Evolutionary conservation across 192 early-diverging fungal genomes (phyloP), one percentile per base, ranked within the genome.

Genomic region (Globomyces pollinis-pini): DNA sequence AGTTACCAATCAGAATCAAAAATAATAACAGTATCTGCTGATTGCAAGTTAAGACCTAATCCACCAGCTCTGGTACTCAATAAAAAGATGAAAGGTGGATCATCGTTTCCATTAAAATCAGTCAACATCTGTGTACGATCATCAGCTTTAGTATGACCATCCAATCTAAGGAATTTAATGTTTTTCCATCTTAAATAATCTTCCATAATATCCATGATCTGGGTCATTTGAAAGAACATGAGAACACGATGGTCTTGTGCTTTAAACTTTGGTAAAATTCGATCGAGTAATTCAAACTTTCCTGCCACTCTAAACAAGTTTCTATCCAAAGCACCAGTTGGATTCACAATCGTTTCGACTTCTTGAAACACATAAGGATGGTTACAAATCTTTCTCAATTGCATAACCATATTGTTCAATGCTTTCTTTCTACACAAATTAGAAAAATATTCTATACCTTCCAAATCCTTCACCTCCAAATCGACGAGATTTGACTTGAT

Each of bases 1-100:
- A n/a, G n/a, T n/a, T n/a, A n/a, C 94, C 94, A 99, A 71, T 99
- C 96, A 16, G 88, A 90, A 73, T 99, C 96, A 65, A 91, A 99
- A 59, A 97, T 94, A 39, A 99, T 87, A 21, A 99, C 96, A 0
- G 96, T 99, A 68, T 97, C 96, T 13, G 96, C 94, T 13, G 90
- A 86, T 68, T 96, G 93, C 69, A 98, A 73, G 62, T 98, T 98
- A 24, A 98, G 75, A 65, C 95, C 95, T 42, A 95, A 76, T 50
- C 96, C 96, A 65, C 96, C 96, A 33, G 96, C 94, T 39, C 92
- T 77, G 2, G 96, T 99, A 76, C 88, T 92, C 15, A 97, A 74
- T 60, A 99, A 68, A 65, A 99, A 99, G 18, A 95, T 78, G 73
- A 87, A 85, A 61, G 86, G 89, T 0, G 78, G 81, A 28, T 90